phyloP scores from a whole-genome alignment of 805 yeast genomes.

The Lipomyces oligophaga region DNA sequence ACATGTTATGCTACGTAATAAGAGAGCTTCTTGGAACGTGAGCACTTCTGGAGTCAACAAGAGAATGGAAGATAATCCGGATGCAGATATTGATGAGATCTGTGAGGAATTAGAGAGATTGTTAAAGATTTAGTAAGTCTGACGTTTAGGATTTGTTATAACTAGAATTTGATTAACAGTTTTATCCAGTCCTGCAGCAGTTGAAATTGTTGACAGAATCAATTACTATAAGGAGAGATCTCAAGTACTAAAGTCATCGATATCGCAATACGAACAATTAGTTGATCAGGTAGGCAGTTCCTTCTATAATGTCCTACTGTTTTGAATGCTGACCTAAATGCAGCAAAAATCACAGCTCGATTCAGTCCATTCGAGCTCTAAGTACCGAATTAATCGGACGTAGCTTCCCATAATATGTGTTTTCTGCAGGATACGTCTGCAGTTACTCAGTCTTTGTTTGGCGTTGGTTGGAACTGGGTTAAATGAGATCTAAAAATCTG shows the following conservation, averaged over 20 bases:
- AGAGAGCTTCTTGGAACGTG: neutral
- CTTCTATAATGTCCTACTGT: too few relatives aligned
- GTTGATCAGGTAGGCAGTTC: constrained; percentile 25
- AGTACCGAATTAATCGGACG: constrained; percentile 6
- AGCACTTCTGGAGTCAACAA: neutral
- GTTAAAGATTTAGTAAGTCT: constrained; percentile 18
- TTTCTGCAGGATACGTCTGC: too few relatives aligned
- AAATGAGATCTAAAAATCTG: too few relatives aligned
- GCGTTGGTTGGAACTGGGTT: too few relatives aligned
- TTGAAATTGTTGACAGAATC: constrained; percentile 19
- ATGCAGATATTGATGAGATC: constrained; percentile 22
- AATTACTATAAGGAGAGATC: constrained; percentile 18
- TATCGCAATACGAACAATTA: constrained; percentile 11
- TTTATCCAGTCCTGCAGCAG: constrained; percentile 28
- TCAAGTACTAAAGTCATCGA: constrained; percentile 10
- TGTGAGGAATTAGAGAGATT: constrained; percentile 20
- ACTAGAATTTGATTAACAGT: neutral
- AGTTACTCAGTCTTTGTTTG: too few relatives aligned
- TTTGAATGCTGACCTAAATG: too few relatives aligned
- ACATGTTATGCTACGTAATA: constrained; percentile 6
- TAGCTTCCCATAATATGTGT: too few relatives aligned
- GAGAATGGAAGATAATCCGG: neutral
- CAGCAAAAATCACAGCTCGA: constrained; percentile 18
- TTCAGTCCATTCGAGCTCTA: constrained; percentile 15
- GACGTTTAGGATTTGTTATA: neutral